Base-by-base conservation (phyloP, 1,284 basidiomycete species). In the Ceratobasidium sp. region DNA sequence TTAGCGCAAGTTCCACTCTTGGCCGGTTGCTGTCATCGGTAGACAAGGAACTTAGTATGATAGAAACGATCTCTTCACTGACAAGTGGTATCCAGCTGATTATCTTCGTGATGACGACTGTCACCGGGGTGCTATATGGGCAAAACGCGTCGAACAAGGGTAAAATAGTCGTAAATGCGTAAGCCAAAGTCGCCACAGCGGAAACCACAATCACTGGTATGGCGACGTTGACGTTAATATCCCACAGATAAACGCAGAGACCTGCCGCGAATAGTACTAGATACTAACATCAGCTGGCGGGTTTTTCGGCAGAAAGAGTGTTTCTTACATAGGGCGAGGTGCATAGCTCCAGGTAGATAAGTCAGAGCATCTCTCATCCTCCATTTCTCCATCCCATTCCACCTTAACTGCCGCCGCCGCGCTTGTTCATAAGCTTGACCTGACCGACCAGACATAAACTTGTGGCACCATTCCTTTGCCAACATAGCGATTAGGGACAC, bases 281-380 rank as follows among this genome's bases (percentile, higher is more conserved):
- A 18, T n/a, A n/a, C n/a, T n/a, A 49, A 1, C 3, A 12, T 15
- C 28, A 3, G 26, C 33, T 13, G 6, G 13, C 15, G 26, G 9
- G 20, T 9, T 55, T 9, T 6, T n/a, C n/a, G n/a, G n/a, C n/a
- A n/a, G n/a, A 49, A 28, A 49, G 3, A 49, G n/a, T n/a, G n/a
- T 20, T 7, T 23, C 68, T 58, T 58, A 70, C 68, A 13, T 15
- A 70, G 15, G 20, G 68, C 33, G 2, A 70, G 20, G 20, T 70
- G 68, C 68, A 70, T 70, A 6, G 42, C 18, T 13, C 51, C 53
- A n/a, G 67, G 67, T n/a, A 69, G 39, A n/a, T 53, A 39, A 15
- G 9, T 15, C 5, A 70, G 28, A 7, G 56, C 20, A 1, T 42
- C 15, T 1, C 13, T 23, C 53, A 70, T 56, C 68, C 42, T 56